Evolutionary conservation across 1,284 basidiomycete genomes (phyloP).

Genomic region (Abortiporus biennis): DNA sequence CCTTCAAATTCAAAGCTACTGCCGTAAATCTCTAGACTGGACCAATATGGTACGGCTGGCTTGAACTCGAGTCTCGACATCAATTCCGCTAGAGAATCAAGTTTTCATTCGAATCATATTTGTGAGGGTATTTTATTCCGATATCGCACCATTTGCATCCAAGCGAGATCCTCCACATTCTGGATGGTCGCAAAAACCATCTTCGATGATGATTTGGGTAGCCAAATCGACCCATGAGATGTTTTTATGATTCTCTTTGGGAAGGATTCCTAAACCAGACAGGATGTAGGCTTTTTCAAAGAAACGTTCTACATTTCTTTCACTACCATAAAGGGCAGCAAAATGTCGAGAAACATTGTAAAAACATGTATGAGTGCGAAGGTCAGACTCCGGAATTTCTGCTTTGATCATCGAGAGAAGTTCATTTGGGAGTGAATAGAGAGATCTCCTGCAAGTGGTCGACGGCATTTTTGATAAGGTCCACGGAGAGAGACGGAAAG

Average conservation of each 20-base stretch:
- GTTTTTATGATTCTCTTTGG: background rate
- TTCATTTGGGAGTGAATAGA: constrained; percentile 4
- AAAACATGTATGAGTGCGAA: background rate
- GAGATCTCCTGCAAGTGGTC: too few species aligned
- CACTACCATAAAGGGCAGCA: background rate
- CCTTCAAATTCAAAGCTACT: too few species aligned
- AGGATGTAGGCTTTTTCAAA: constrained; percentile 2
- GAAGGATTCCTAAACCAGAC: background rate
- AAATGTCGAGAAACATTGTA: background rate
- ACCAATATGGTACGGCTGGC: too few species aligned
- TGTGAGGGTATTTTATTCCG: too few species aligned
- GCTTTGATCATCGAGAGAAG: constrained; percentile 4
- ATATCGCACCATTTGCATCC: constrained; percentile 5
- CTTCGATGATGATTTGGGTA: background rate
- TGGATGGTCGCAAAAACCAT: constrained; percentile 5
- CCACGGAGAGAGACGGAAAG: too few species aligned
- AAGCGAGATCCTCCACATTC: constrained; percentile 3
- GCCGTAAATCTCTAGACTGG: too few species aligned
- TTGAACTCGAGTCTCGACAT: too few species aligned
- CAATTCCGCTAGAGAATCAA: too few species aligned
- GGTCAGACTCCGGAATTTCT: background rate
- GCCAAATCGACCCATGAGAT: constrained; percentile 1
- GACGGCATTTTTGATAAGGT: too few species aligned
- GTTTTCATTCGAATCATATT: too few species aligned
- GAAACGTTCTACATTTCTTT: too few species aligned